Base-by-base conservation (phyloP, 73 alveolate genomes). In the Loxodes magnus region DNA sequence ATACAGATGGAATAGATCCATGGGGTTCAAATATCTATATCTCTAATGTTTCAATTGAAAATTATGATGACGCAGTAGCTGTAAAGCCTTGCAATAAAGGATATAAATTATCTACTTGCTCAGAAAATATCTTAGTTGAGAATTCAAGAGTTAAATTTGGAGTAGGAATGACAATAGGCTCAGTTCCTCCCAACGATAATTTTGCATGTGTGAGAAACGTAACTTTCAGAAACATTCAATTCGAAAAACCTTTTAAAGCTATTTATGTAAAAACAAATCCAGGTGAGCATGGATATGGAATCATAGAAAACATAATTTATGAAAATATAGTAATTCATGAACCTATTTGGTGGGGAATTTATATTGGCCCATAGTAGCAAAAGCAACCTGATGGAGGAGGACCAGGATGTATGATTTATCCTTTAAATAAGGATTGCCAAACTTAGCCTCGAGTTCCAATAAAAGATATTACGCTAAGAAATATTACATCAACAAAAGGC, bases 1-100 rank as follows among this genome's bases (percentile, higher is more conserved):
- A 67, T 36, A 67, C 82, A 16, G 82, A 67, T 38, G 82, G 82
- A 7, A 67, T 67, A 25, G 82, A 67, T 46, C 71, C 72, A 24
- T 35, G 62, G 4, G 82, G 82, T 14, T 5, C 51, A 20, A 48
- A 67, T 37, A 24, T 67, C 51, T 10, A 20, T 38, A 56, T 67
- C 19, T 48, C 69, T 29, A 63, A 67, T 39, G 59, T 59, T 10
- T 48, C 23, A 28, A 67, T 67, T 25, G 30, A 44, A 17, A 58
- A 43, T 46, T 64, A 22, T 35, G 79, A 64, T 25, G 79, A 64
- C 24, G 76, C 79, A 15, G 56, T 67, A 4, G 82, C 82, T 3
- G 82, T 67, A 27, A 67, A 67, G 60, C 82, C 82, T 4, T 50
- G 65, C 4, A 36, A 38, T 39, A 3, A 21, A 1, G 67, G 58